Base-by-base conservation (phyloP, 1,284 basidiomycete genomes). In the Puccinia brachypodii region DNA sequence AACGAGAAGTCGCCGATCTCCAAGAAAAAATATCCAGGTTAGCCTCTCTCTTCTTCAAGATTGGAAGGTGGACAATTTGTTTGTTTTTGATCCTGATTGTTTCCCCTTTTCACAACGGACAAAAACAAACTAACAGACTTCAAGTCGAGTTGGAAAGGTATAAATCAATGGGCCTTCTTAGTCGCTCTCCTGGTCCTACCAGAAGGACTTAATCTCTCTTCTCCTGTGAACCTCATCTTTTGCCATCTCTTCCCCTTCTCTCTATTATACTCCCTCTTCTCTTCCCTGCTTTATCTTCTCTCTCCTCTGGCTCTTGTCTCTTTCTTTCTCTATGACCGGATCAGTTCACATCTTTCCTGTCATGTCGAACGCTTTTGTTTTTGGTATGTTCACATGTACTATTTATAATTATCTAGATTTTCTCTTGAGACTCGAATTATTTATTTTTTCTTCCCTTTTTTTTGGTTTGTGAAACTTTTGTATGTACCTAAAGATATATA, bases 21-120 rank as follows among this genome's bases (percentile, higher is more conserved):
- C 92, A 90, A 86, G 91, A 92, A 86, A 90, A 90, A 83, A 89
- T 90, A 44, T 87, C 93, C 22, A 90, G 89, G 92, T 93, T 84
- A 68, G 64, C 28, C 38, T 66, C 44, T 50, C 42, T 40, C 40
- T 31, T 36, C 36, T 44, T 19, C 19, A 71, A 16, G 14, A n/a
- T 69, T 62, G 11, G 14, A 16, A 38, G 7, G 33, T 33, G 44
- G 22, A 58, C n/a, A 44, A n/a, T 22, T 22, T 38, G 6, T n/a
- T 31, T 68, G 14, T 22, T 50, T 53, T 36, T 40, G n/a, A n/a
- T 75, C 19, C 25, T 14, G 16, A 33, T 60, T 9, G 22, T 53
- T 19, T 8, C 22, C 31, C 42, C 64, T 68, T n/a, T 40, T 28
- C n/a, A 19, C 28, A 3, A 72, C 47, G 31, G 9, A 9, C 19